Evolutionary conservation across 75 land plant genomes (phyloP).

Genomic region (Picea glauca): DNA sequence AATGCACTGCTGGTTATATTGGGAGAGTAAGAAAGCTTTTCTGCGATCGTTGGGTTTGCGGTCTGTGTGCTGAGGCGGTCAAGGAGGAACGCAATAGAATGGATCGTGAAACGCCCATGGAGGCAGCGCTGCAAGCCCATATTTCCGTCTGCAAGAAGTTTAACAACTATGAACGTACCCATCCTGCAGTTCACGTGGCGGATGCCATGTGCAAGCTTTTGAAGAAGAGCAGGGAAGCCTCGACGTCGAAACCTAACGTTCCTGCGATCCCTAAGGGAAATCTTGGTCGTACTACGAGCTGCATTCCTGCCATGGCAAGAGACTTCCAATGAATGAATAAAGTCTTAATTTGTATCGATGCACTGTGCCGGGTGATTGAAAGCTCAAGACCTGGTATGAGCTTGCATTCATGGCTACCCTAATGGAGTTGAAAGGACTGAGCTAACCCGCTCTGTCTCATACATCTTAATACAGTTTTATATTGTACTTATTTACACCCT

Average conservation of each 20-base stretch:
- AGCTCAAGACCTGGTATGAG: too few species aligned
- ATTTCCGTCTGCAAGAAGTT: slow-evolving; percentile 46
- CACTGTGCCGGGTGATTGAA: too few species aligned
- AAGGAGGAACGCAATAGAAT: slow-evolving; percentile 37
- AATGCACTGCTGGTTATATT: slow-evolving; percentile 62
- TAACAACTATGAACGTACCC: slow-evolving; percentile 37
- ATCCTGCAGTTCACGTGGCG: slow-evolving; percentile 55
- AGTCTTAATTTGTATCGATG: too few species aligned
- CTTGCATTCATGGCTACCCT: too few species aligned
- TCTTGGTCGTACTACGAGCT: slow-evolving; percentile 48
- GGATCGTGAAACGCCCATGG: slow-evolving; percentile 15
- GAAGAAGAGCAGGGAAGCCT: slow-evolving; percentile 19
- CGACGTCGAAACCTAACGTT: not conserved
- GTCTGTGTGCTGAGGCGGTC: slow-evolving; percentile 79
- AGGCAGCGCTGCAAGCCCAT: slow-evolving; percentile 54
- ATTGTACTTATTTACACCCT: too few species aligned
- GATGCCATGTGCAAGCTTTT: slow-evolving; percentile 40
- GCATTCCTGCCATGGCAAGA: slow-evolving; percentile 52
- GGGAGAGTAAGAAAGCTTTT: slow-evolving; percentile 21
- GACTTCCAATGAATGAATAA: slow-evolving; percentile 5
- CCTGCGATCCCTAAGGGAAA: not conserved
- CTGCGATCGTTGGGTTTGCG: slow-evolving; percentile 73
- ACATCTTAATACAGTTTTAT: too few species aligned
- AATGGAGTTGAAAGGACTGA: too few species aligned
- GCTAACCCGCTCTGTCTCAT: too few species aligned